Base-by-base conservation (phyloP, 2,329 filamentous ascomycete species). In the Fusarium brachygibbosum region DNA sequence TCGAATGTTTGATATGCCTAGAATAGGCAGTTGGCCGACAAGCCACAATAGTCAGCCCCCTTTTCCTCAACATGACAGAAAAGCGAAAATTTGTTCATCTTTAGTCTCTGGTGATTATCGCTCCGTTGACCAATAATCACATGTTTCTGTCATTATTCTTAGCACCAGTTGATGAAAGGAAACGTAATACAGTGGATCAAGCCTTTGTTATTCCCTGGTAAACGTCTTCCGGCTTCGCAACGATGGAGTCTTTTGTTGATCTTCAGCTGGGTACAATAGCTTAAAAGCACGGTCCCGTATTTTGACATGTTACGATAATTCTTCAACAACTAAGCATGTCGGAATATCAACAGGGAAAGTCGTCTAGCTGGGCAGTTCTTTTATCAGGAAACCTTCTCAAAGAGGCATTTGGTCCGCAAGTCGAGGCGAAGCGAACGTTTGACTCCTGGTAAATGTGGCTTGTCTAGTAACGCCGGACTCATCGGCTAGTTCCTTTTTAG, bases 351-450 rank as follows among this genome's bases (percentile, higher is more conserved):
- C n/a, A n/a, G n/a, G n/a, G n/a, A n/a, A n/a, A n/a, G n/a, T n/a
- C n/a, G n/a, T 17, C 9, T 17, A 42, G 14, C 21, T 17, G 21
- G 14, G 28, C 40, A 16, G 23, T 13, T 23, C 12, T 8, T 12
- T 49, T 35, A 49, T 49, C 45, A 42, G 9, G 9, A 42, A 8
- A 4, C 14, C 10, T 29, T 29, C 10, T 41, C 8, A 65, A 65
- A 48, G 3, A 23, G 62, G 62, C 58, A 65, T 48, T 23, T 65
- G 34, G 35, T 19, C 19, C 50, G 41, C 62, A 52, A 52, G 40
- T n/a, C 12, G 6, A 50, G 52, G 19, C 12, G 25, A 50, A 32
- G 10, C 17, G 17, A 56, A 34, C 48, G 48, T 51, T 45, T 51
- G 21, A n/a, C 32, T 40, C 37, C 32, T 58, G 29, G 57, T 48